Evolutionary conservation across 257 asterid species (phyloP).

Genomic region (Gentiana straminea): DNA sequence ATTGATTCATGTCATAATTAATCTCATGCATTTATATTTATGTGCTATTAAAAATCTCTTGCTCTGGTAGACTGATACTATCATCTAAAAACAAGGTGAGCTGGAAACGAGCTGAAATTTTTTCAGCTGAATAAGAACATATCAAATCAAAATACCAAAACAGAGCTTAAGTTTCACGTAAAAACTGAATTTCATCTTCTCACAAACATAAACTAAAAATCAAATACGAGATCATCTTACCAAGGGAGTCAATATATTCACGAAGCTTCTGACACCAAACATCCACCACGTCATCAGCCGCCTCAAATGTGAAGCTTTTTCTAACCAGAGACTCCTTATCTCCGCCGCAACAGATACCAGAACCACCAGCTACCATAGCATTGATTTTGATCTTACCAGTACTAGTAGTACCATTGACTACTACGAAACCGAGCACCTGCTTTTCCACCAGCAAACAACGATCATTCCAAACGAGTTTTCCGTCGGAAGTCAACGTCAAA

Average conservation of each 20-base stretch:
- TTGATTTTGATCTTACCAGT: constrained; percentile 43
- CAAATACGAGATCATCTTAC: constrained; percentile 19
- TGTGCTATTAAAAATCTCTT: too few relatives aligned
- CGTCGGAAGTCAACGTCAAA: constrained; percentile 44
- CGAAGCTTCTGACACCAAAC: constrained; percentile 58
- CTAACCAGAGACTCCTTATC: constrained; percentile 24
- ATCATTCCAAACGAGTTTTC: constrained; percentile 47
- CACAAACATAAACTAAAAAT: not conserved
- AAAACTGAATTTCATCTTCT: too few relatives aligned
- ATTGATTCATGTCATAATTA: too few relatives aligned
- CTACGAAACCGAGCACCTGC: constrained; percentile 64
- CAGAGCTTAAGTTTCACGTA: too few relatives aligned
- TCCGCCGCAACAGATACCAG: constrained; percentile 39
- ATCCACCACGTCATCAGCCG: constrained; percentile 36
- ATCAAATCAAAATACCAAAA: too few relatives aligned
- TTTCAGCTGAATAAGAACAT: too few relatives aligned
- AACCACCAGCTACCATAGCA: constrained; percentile 29
- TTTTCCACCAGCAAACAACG: constrained; percentile 42
- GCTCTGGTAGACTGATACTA: too few relatives aligned
- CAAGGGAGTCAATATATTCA: constrained; percentile 49
- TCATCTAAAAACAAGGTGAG: too few relatives aligned
- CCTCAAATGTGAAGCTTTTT: constrained; percentile 47
- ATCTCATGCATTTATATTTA: too few relatives aligned
- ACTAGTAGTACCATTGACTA: constrained; percentile 12
- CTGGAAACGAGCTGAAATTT: too few relatives aligned